Evolutionary conservation across 345 rosid genomes (phyloP).

Genomic region (Kernera saxatilis): DNA sequence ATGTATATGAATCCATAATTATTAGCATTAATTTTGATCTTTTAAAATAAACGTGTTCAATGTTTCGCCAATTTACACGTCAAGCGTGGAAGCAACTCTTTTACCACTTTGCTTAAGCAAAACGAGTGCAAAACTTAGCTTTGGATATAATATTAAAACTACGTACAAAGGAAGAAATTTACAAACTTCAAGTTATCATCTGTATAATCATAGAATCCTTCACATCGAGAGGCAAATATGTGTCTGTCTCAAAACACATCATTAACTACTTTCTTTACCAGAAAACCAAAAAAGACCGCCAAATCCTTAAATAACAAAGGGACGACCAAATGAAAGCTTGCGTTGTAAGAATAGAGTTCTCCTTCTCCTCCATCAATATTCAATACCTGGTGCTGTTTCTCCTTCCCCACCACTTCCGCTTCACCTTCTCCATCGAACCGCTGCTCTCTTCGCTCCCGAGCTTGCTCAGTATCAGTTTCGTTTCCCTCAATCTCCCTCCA

Average conservation of each 20-base stretch:
- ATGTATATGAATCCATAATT: neutral
- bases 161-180: neutral
- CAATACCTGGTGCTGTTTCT: constrained; percentile 76
- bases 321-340: constrained; percentile 27
- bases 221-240: constrained; percentile 3
- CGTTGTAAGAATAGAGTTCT: constrained; percentile 24
- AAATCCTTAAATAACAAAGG: constrained; percentile 26
- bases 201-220: constrained; percentile 5
- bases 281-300: neutral
- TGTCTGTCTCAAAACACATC: neutral
- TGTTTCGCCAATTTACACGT: neutral
- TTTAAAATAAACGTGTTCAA: neutral
- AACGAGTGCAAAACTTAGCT: neutral
- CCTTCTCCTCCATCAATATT: constrained; percentile 16
- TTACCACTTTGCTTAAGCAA: constrained; percentile 1
- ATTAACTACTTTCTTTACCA: constrained; percentile 13
- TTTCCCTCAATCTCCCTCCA: constrained; percentile 70
- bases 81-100: constrained; percentile 6
- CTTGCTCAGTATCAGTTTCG: constrained; percentile 76
- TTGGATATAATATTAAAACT: neutral
- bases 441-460: constrained; percentile 78
- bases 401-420: constrained; percentile 98
- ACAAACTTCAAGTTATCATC: constrained; percentile 11
- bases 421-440: constrained; percentile 55
- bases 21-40: neutral